phyloP scores from a whole-genome alignment of 2,329 filamentous ascomycete genomes.

The Pseudofabraea citricarpa region DNA sequence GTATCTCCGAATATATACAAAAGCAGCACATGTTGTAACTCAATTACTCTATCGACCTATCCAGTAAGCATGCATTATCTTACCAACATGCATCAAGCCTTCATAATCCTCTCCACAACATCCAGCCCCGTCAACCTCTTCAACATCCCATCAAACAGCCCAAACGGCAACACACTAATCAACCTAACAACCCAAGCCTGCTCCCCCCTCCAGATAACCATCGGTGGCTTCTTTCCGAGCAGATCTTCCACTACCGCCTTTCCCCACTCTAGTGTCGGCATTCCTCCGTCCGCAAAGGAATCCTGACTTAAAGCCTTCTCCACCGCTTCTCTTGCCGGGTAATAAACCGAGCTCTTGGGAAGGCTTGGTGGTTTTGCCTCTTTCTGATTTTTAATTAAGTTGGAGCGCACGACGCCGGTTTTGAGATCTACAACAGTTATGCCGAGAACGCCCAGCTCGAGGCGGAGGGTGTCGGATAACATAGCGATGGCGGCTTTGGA shows the following conservation, averaged over 20 bases:
- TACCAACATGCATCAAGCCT: too few species aligned
- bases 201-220: not conserved
- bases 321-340: not conserved
- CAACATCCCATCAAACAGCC: not conserved
- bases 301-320: not conserved
- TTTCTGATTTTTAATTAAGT: slow-evolving; percentile 2
- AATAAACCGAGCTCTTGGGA: slow-evolving; percentile 1
- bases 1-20: too few species aligned
- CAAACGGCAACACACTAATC: slow-evolving; percentile 3
- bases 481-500: slow-evolving; percentile 37
- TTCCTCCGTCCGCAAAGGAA: not conserved
- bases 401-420: slow-evolving; percentile 11
- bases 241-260: not conserved
- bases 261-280: slow-evolving; percentile 7
- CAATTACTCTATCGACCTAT: too few species aligned
- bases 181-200: not conserved
- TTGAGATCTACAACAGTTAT: slow-evolving; percentile 12
- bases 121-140: slow-evolving; percentile 16
- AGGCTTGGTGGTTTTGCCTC: not conserved
- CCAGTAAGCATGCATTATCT: too few species aligned
- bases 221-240: not conserved
- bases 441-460: slow-evolving; percentile 30
- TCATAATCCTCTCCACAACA: slow-evolving; percentile 27
- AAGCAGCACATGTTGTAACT: too few species aligned
- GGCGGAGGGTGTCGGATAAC: slow-evolving; percentile 34